A percentile compares a stretch with the other conserved stretches of the same genome.
These are phyloP conservation scores for Lactarius vividus DNA, from an alignment of 768 basidiomycete species.

Conservation along the genomic window DNA sequence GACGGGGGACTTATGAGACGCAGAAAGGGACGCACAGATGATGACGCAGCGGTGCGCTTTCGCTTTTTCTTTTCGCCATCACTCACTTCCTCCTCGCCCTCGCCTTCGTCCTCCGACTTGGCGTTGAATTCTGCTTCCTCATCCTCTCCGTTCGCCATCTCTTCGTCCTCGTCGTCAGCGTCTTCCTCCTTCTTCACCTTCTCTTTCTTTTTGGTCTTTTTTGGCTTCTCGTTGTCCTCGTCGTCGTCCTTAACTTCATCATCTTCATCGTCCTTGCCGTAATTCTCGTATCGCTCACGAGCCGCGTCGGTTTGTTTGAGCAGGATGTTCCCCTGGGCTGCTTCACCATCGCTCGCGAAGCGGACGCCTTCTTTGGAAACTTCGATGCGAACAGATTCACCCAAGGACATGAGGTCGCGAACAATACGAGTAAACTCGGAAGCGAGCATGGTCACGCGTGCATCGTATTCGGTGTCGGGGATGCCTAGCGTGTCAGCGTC, in stretches of 20 bases:
- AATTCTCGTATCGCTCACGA: conserved; percentile 26
- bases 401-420: conserved; percentile 83
- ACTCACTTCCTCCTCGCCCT: conserved; percentile 40
- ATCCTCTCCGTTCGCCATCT: conserved; percentile 50
- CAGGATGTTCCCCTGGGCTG: conserved; percentile 85
- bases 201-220: conserved; percentile 51
- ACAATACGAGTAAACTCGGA: conserved; percentile 90
- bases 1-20: not conserved
- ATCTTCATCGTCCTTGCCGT: conserved; percentile 29
- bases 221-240: conserved; percentile 42
- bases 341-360: conserved; percentile 91
- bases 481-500: conserved; percentile 93
- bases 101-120: conserved; percentile 34
- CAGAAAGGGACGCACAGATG: conserved; percentile 42
- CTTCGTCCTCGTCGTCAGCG: conserved; percentile 36
- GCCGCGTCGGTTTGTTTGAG: conserved; percentile 64
- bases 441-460: conserved; percentile 82
- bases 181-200: conserved; percentile 47
- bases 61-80: conserved; percentile 53
- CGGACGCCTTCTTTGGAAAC: conserved; percentile 94
- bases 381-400: conserved; percentile 94
- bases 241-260: conserved; percentile 39
- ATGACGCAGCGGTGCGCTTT: conserved; percentile 46
- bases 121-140: conserved; percentile 44
- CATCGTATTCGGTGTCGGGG: conserved; percentile 97